Conservation (phyloP, 371 early-diverging fungal species). For the Mucor plumbeus region DNA sequence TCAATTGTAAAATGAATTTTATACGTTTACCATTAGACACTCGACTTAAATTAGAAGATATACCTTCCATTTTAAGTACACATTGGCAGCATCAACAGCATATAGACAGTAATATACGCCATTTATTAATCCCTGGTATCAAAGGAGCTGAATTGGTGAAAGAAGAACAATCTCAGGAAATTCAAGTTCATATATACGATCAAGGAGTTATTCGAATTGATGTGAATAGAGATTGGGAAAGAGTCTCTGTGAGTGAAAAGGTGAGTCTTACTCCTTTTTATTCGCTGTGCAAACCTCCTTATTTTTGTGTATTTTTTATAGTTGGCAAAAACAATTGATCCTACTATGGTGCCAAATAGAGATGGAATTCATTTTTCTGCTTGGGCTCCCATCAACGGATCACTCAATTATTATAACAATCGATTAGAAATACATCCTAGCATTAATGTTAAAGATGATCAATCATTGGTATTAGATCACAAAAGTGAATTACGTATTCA, state of each 20-base stretch:
- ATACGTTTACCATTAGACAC: constrained; percentile 34
- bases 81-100: constrained; percentile 30
- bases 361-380: constrained; percentile 17
- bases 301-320: not conserved
- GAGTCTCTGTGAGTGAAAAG: constrained; percentile 40
- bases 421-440: constrained; percentile 26
- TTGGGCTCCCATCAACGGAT: constrained; percentile 34
- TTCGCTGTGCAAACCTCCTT: not conserved
- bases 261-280: constrained; percentile 19
- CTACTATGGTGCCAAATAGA: constrained; percentile 18
- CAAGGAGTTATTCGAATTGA: constrained; percentile 36
- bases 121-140: constrained; percentile 35
- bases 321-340: constrained; percentile 30
- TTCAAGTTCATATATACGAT: constrained; percentile 27
- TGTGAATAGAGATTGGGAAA: constrained; percentile 40
- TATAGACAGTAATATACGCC: not conserved
- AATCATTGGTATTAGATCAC: constrained; percentile 16
- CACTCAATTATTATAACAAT: constrained; percentile 34
- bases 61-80: constrained; percentile 23
- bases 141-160: constrained; percentile 32
- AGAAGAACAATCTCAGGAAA: constrained; percentile 23
- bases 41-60: constrained; percentile 29
- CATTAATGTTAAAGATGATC: constrained; percentile 19
- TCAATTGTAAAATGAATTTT: constrained; percentile 27
- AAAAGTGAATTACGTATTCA: constrained; percentile 20